Percentiles rank a stretch among this genome's conserved stretches.
phyloP scores from a whole-genome alignment of 1,284 basidiomycete genomes.

The Porogramme epimiltina region DNA sequence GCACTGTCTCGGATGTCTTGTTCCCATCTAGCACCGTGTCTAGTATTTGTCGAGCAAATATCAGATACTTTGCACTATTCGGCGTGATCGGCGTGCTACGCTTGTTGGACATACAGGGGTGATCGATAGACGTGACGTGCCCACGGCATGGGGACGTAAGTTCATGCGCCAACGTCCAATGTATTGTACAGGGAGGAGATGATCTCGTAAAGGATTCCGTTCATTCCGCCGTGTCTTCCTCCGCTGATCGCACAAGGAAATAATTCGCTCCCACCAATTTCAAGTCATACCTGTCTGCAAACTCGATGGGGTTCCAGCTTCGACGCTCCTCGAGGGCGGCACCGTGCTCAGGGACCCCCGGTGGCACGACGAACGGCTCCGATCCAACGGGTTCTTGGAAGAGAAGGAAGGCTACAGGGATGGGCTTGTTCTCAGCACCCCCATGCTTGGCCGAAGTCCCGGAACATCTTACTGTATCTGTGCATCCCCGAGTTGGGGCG shows the following conservation, averaged over 20 bases:
- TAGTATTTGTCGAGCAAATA: conserved; percentile 30
- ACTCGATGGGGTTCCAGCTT: conserved; percentile 55
- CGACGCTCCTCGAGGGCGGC: conserved; percentile 47
- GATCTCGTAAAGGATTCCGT: no score
- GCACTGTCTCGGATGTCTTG: conserved; percentile 4
- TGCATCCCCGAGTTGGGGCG: conserved; percentile 57
- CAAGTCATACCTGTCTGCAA: conserved; percentile 53
- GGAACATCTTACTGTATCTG: conserved; percentile 50
- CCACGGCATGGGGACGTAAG: no score
- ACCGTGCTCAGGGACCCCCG: conserved; percentile 48
- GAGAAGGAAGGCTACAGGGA: conserved; percentile 52
- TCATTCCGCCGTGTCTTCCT: no score
- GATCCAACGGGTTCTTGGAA: conserved; percentile 56
- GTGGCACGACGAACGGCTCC: conserved; percentile 42
- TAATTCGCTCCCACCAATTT: conserved; percentile 64
- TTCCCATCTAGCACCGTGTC: conserved; percentile 16
- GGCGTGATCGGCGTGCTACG: neutral
- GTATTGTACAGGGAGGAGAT: no score
- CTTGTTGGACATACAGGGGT: no score
- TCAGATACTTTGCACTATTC: conserved; percentile 14
- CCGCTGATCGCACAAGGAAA: conserved; percentile 34
- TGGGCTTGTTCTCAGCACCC: neutral
- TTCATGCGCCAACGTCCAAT: no score
- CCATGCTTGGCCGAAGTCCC: neutral
- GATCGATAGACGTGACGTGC: no score